Evolutionary conservation across 1,284 basidiomycete species (phyloP).

Genomic region (Cryptococcus wingfieldii): DNA sequence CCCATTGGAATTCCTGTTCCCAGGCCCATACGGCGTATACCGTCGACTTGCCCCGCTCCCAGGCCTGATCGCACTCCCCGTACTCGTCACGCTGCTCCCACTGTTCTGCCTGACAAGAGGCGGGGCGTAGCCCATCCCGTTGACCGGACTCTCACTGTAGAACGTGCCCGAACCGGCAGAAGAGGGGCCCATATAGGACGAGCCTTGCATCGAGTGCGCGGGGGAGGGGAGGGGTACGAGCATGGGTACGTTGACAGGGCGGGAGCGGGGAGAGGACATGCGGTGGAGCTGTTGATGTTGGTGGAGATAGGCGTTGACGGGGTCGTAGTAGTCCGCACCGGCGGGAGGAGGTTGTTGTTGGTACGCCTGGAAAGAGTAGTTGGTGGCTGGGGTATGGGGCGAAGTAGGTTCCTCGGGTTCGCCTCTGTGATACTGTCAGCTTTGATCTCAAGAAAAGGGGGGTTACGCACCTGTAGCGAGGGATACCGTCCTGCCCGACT

Average conservation of each 20-base stretch:
- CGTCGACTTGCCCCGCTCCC: constrained; percentile 9
- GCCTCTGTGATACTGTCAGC: constrained; percentile 18
- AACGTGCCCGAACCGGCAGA: constrained; percentile 13
- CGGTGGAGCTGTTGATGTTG: constrained; percentile 11
- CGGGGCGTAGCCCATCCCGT: constrained; percentile 11
- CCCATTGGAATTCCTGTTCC: constrained; percentile 8
- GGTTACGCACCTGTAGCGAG: constrained; percentile 60
- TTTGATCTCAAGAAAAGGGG: not conserved
- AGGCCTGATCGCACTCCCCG: constrained; percentile 15
- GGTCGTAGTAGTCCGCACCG: constrained; percentile 19
- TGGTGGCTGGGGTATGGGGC: constrained; percentile 22
- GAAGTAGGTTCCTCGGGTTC: constrained; percentile 37
- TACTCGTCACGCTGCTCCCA: constrained; percentile 12
- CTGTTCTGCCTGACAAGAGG: constrained; percentile 16
- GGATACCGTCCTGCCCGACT: constrained; percentile 71
- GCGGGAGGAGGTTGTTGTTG: constrained; percentile 5
- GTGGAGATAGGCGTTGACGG: constrained; percentile 8
- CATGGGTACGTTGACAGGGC: constrained; percentile 28
- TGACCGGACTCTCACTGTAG: constrained; percentile 14
- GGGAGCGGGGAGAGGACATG: constrained; percentile 8
- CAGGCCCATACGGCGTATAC: constrained; percentile 19
- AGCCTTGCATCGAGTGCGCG: constrained; percentile 9
- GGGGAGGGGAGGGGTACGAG: constrained; percentile 20
- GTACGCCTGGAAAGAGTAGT: constrained; percentile 19
- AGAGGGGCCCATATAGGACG: constrained; percentile 10